Evolutionary conservation across 768 basidiomycete genomes (phyloP), one percentile per base, ranked within the genome.

Genomic region (Termitomyces sp.): DNA sequence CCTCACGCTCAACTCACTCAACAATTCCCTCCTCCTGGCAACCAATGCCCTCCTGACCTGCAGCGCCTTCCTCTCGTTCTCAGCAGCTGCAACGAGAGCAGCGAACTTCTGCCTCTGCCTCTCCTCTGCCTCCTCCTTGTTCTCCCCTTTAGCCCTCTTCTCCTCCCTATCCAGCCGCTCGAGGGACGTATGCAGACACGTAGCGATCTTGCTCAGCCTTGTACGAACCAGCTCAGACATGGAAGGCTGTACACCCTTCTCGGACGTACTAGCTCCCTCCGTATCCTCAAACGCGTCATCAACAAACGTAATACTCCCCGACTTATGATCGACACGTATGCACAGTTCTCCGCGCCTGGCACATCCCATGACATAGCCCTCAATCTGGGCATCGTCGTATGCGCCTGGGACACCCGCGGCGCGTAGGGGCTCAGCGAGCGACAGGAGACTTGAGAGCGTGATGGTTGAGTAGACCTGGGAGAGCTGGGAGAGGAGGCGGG

Each of bases 291-390:
- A 91, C 0, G 86, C 79, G 54, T 90, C 86, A 63, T 94, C 89
- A 44, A 86, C 79, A 65, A 98, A 99, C 6, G 84, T 79, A 71
- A 98, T 85, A 58, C 84, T 86, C 17, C 92, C 90, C 3, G 80
- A 82, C 30, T 88, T 86, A 68, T 99, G 96, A 71, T 98, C 93
- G 44, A 98, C 84, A 16, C 86, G 85, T 60, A 97, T 87, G 63
- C 75, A 80, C 48, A 98, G 81, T 70, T 97, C 94, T 39, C 92
- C 91, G 8, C 88, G 83, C 46, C 88, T 83, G 43, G 92, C 91
- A 57, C 93, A 92, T 35, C 88, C 86, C 90, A 97, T 96, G 60
- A 98, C 75, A 71, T 96, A 98, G 4, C 89, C 88, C 72, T 98
- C 94, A 61, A 88, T 77, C 67, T 88, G 85, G 58, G 88, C 85